These are phyloP conservation scores for Vaccinium darrowii DNA, from an alignment of 148 eudicot species.

Conservation along the genomic window DNA sequence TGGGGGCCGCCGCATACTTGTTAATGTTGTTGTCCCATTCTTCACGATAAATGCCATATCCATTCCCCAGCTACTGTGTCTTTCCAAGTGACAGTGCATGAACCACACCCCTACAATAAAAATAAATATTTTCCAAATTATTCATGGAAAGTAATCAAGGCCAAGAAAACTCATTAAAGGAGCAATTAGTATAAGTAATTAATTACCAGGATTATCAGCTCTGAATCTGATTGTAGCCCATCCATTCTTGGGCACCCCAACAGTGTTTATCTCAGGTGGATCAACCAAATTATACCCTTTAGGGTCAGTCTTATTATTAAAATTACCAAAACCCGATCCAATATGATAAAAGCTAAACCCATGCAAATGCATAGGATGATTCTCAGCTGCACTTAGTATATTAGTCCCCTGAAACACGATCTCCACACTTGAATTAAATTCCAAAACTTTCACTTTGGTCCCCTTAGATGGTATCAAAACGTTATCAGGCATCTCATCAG, in stretches of 20 bases:
- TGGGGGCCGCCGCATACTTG: background rate
- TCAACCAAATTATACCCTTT: conserved; percentile 27
- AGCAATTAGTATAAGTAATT: background rate
- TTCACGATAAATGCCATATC: background rate
- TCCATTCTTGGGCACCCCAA: conserved; percentile 31
- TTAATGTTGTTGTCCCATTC: background rate
- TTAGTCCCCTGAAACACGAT: conserved; percentile 32
- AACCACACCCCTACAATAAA: conserved; percentile 10
- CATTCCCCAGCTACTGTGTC: conserved; percentile 9
- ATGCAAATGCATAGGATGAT: conserved; percentile 40
- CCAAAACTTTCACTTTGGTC: conserved; percentile 23
- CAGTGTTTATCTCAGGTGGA: conserved; percentile 28
- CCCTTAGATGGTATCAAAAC: conserved; percentile 18
- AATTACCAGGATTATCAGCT: conserved; percentile 37
- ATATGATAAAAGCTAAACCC: conserved; percentile 31
- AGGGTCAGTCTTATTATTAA: conserved; percentile 13
- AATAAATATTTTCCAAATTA: background rate
- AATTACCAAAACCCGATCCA: conserved; percentile 27
- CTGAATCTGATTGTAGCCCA: conserved; percentile 36
- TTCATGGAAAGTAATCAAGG: too few species aligned
- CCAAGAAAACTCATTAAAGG: background rate
- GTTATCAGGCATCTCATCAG: background rate
- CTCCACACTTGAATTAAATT: conserved; percentile 27
- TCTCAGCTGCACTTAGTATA: conserved; percentile 24
- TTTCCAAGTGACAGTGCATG: conserved; percentile 15